Evolutionary conservation across 345 rosid species (phyloP).

Genomic region (Excoecaria cochinchinensis): DNA sequence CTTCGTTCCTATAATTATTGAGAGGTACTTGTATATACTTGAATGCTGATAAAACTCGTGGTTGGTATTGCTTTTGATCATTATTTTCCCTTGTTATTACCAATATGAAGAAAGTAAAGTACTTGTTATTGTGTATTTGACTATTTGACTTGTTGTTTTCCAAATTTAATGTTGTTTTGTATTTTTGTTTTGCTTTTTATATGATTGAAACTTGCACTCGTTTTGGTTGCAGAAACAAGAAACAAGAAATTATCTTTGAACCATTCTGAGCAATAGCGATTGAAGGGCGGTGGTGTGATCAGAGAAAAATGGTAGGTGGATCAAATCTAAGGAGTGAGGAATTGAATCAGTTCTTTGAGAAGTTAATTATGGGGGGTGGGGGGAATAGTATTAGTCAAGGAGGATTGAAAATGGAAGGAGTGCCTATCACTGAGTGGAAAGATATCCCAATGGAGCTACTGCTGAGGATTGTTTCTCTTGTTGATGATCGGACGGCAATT

Average conservation of each 20-base stretch:
- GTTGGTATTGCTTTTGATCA: slow-evolving; percentile 5
- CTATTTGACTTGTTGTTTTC: slow-evolving; percentile 11
- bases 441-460: slow-evolving; percentile 88
- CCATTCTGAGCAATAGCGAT: neutral
- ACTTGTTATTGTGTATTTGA: slow-evolving; percentile 8
- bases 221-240: slow-evolving; percentile 38
- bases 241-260: slow-evolving; percentile 20
- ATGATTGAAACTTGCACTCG: neutral
- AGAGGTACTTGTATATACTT: neutral
- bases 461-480: slow-evolving; percentile 67
- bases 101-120: neutral
- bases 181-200: neutral
- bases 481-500: slow-evolving; percentile 68
- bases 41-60: neutral
- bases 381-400: slow-evolving; percentile 19
- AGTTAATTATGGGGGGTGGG: slow-evolving; percentile 46
- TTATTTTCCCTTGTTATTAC: neutral
- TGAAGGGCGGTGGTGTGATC: slow-evolving; percentile 27
- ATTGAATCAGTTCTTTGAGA: slow-evolving; percentile 58
- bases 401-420: slow-evolving; percentile 42
- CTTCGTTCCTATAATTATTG: neutral
- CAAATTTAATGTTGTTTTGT: neutral
- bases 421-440: slow-evolving; percentile 66
- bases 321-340: slow-evolving; percentile 41
- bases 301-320: slow-evolving; percentile 38